These are phyloP conservation scores for Camelina hispida DNA, from an alignment of 345 rosid genomes.

Conservation along the genomic window DNA sequence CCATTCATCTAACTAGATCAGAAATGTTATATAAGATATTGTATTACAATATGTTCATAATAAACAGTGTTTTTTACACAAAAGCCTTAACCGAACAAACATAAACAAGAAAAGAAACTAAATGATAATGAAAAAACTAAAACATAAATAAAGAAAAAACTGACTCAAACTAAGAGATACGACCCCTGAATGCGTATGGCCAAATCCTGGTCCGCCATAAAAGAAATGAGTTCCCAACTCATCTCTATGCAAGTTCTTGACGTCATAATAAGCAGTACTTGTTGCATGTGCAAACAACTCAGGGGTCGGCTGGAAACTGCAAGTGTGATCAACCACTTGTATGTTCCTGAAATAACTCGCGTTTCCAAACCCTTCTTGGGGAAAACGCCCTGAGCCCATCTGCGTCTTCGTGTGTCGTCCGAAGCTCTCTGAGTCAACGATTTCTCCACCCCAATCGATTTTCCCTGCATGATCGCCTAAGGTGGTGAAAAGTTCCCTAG, in stretches of 20 bases:
- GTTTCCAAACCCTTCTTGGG: background rate
- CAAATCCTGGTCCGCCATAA: background rate
- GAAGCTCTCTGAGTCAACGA: background rate
- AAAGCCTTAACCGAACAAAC: background rate
- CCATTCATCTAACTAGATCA: no score
- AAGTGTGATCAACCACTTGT: background rate
- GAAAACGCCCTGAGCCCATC: background rate
- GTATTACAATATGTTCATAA: background rate
- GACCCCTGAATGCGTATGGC: background rate
- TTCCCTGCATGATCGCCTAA: background rate
- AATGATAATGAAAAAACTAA: background rate
- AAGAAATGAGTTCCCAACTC: conserved; percentile 6
- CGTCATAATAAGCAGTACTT: background rate
- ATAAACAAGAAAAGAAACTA: background rate
- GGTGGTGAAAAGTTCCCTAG: background rate
- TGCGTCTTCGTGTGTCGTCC: background rate
- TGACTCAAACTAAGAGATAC: background rate
- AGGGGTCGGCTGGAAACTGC: background rate
- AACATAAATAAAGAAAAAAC: background rate
- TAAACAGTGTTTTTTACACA: background rate
- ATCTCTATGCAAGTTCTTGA: background rate
- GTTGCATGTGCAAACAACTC: background rate
- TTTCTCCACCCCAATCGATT: background rate
- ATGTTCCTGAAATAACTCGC: background rate
- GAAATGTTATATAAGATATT: background rate